A percentile compares a stretch with the other conserved stretches of the same genome.
phyloP scores from a whole-genome alignment of 2,329 filamentous ascomycete genomes.

The Dactylellina cionopaga region DNA sequence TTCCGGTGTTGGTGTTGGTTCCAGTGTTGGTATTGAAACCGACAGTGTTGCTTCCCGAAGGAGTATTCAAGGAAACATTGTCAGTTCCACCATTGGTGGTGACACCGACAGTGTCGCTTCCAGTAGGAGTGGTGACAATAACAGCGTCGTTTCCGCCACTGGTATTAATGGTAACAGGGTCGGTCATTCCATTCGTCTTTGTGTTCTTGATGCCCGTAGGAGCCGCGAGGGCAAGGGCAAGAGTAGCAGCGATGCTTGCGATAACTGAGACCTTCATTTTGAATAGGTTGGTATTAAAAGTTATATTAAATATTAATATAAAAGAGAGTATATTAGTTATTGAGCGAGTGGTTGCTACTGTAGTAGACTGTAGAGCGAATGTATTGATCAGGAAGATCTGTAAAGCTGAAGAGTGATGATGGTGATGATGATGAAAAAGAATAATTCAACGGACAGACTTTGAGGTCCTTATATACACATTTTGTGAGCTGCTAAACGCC shows the following conservation, averaged over 20 bases:
- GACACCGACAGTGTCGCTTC: not conserved
- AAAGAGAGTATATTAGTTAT: slow-evolving; percentile 5
- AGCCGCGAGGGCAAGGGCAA: slow-evolving; percentile 19
- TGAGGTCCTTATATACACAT: slow-evolving; percentile 40
- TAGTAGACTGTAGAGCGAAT: slow-evolving; percentile 29
- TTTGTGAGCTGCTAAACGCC: not conserved
- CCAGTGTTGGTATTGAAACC: not conserved
- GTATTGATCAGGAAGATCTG: slow-evolving; percentile 36
- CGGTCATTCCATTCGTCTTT: too few species aligned
- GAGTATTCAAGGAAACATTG: too few species aligned
- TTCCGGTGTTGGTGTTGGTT: not conserved
- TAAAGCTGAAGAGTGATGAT: slow-evolving; percentile 9
- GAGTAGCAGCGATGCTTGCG: slow-evolving; percentile 6
- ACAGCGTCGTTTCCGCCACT: not conserved
- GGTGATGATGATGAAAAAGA: slow-evolving; percentile 42
- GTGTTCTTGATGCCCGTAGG: not conserved
- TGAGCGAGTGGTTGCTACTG: slow-evolving; percentile 13
- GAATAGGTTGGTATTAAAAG: slow-evolving; percentile 11
- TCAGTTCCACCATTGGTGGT: not conserved
- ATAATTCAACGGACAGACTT: not conserved
- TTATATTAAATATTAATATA: slow-evolving; percentile 17
- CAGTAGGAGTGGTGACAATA: not conserved
- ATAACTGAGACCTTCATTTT: slow-evolving; percentile 47
- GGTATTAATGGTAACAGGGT: not conserved
- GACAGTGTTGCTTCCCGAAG: not conserved